Evolutionary conservation across 148 eudicot species (phyloP).

Genomic region (Selenicereus undatus): DNA sequence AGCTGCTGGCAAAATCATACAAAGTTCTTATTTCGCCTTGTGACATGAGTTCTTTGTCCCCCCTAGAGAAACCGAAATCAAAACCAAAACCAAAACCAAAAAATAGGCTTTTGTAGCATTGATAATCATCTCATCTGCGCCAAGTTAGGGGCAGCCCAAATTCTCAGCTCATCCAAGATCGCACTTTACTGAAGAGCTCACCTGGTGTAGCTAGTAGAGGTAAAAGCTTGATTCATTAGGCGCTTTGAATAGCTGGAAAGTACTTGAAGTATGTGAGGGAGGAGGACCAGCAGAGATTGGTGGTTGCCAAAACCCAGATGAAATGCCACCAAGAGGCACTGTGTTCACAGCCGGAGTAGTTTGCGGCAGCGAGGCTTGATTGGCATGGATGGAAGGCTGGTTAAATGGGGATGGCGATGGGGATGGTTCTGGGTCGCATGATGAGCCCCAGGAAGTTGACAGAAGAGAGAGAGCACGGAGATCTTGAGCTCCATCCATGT

Average conservation of each 20-base stretch:
- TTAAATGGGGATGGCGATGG: constrained; percentile 20
- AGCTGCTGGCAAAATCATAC: not conserved
- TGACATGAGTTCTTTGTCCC: too few species aligned
- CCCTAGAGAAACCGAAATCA: not conserved
- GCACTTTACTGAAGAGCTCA: not conserved
- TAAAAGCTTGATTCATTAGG: constrained; percentile 50
- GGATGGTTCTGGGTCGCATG: constrained; percentile 27
- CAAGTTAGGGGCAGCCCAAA: not conserved
- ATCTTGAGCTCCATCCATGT: constrained; percentile 50
- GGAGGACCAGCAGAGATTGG: constrained; percentile 23
- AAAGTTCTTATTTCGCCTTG: not conserved
- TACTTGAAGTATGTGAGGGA: constrained; percentile 21
- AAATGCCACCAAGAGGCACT: constrained; percentile 29
- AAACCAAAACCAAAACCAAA: not conserved
- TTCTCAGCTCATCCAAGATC: not conserved
- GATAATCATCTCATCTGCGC: not conserved
- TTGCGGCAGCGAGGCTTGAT: constrained; percentile 17
- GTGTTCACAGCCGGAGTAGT: constrained; percentile 31
- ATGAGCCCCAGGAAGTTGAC: constrained; percentile 65
- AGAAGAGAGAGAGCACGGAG: constrained; percentile 98
- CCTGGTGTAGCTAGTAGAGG: constrained; percentile 23
- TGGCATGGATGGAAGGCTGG: constrained; percentile 24
- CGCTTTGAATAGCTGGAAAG: constrained; percentile 51
- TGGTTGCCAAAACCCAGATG: constrained; percentile 46
- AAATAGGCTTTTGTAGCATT: not conserved